Evolutionary conservation across 345 rosid species (phyloP).

Genomic region (Adansonia digitata): DNA sequence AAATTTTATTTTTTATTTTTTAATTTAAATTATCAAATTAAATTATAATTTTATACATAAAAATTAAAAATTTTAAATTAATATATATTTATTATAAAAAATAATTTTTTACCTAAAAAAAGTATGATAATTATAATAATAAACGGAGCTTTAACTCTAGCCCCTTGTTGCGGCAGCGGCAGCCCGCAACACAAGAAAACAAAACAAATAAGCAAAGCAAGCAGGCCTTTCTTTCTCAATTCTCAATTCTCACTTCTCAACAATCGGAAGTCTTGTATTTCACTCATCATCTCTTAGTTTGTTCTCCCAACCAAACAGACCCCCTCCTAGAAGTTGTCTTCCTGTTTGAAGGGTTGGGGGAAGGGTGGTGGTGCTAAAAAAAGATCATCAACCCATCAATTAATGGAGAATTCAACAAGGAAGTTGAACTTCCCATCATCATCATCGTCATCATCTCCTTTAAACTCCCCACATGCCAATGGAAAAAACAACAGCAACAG

Average conservation of each 20-base stretch:
- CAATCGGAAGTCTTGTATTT: constrained; percentile 33
- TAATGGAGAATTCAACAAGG: constrained; percentile 54
- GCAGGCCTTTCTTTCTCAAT: neutral
- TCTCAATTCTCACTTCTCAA: neutral
- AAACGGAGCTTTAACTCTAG: too few species aligned
- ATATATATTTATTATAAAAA: too few species aligned
- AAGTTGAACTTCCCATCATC: constrained; percentile 13
- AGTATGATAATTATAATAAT: too few species aligned
- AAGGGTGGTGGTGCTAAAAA: neutral
- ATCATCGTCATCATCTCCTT: constrained; percentile 33
- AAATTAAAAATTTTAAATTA: too few species aligned
- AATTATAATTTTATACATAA: too few species aligned
- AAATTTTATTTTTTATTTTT: too few species aligned
- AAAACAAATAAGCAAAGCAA: constrained; percentile 18
- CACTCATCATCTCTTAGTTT: constrained; percentile 27
- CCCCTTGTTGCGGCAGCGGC: neutral
- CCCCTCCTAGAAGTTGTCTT: neutral
- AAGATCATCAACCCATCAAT: neutral
- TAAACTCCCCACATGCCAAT: constrained; percentile 43
- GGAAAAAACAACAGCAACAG: constrained; percentile 33
- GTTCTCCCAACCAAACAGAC: constrained; percentile 25
- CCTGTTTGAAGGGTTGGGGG: neutral
- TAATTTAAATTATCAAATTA: too few species aligned
- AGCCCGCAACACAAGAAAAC: constrained; percentile 24
- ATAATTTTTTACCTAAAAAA: too few species aligned